Conservation (phyloP, 495 filamentous ascomycete genomes). For the Lasiosphaeria miniovina region DNA sequence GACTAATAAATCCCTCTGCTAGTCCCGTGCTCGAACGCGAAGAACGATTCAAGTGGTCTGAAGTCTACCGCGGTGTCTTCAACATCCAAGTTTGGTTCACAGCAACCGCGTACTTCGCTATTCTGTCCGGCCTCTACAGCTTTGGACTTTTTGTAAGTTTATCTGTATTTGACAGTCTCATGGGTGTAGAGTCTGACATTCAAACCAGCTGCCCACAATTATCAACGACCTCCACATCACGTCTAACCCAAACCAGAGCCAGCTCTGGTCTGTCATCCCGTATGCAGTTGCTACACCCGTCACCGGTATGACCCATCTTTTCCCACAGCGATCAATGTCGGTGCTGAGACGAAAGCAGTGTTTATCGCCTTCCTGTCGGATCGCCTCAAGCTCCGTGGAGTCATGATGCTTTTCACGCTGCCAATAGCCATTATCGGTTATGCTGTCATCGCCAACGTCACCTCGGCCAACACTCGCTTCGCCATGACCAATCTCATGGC, state of each 20-base stretch:
- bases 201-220: conserved; percentile 63
- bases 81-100: conserved; percentile 57
- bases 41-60: conserved; percentile 61
- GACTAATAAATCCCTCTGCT: background rate
- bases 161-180: background rate
- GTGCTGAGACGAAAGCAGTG: conserved; percentile 25
- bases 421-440: conserved; percentile 62
- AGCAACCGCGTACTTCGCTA: conserved; percentile 43
- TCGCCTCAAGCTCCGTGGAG: conserved; percentile 34
- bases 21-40: conserved; percentile 39
- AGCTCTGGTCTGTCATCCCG: conserved; percentile 66
- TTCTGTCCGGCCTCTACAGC: conserved; percentile 45
- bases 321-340: conserved; percentile 1
- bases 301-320: conserved; percentile 41
- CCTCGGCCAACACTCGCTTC: conserved; percentile 62
- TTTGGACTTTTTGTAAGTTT: conserved; percentile 53
- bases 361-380: conserved; percentile 45
- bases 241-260: conserved; percentile 59
- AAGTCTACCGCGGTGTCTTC: conserved; percentile 58
- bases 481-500: conserved; percentile 70
- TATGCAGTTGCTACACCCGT: conserved; percentile 59
- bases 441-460: conserved; percentile 23
- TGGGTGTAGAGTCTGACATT: conserved; percentile 33
- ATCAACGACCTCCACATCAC: conserved; percentile 58
- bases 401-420: conserved; percentile 41